Evolutionary conservation across 2,329 filamentous ascomycete species (phyloP).

Genomic region (Fusarium hostae): DNA sequence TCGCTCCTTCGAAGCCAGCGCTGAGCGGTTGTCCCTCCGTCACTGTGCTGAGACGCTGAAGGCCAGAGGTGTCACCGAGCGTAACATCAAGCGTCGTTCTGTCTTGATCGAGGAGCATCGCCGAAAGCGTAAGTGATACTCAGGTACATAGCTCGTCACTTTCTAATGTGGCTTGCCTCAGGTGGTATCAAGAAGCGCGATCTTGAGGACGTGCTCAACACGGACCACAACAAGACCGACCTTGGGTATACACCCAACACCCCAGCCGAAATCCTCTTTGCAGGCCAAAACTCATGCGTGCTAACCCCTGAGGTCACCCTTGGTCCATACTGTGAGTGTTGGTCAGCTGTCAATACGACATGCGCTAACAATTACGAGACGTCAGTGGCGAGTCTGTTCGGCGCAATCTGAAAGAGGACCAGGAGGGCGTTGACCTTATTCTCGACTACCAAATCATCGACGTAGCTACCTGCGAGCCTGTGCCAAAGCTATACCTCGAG

Average conservation of each 20-base stretch:
- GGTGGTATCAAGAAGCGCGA: slow-evolving; percentile 46
- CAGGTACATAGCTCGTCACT: rapidly evolving
- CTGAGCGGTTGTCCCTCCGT: slow-evolving; percentile 48
- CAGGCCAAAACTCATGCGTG: slow-evolving; percentile 56
- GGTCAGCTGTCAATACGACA: rapidly evolving
- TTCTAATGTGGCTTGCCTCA: background rate
- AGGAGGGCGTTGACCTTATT: slow-evolving; percentile 53
- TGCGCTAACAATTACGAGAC: slow-evolving; percentile 8
- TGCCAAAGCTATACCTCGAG: slow-evolving; percentile 56
- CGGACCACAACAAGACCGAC: slow-evolving; percentile 52
- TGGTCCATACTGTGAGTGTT: slow-evolving; percentile 55
- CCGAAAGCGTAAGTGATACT: slow-evolving; percentile 45
- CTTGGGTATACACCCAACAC: slow-evolving; percentile 48
- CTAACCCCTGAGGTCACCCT: slow-evolving; percentile 62
- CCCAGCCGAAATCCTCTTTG: slow-evolving; percentile 49
- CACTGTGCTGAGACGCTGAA: slow-evolving; percentile 60
- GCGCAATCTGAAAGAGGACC: slow-evolving; percentile 53
- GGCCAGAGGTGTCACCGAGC: slow-evolving; percentile 56
- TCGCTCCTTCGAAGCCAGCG: background rate
- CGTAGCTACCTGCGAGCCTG: slow-evolving; percentile 55
- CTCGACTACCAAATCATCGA: slow-evolving; percentile 59
- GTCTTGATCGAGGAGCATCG: slow-evolving; percentile 55
- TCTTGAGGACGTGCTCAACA: slow-evolving; percentile 48
- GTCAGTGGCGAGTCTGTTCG: slow-evolving; percentile 48
- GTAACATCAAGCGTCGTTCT: slow-evolving; percentile 58